Percentiles rank a stretch among this genome's conserved stretches.
Evolutionary conservation across 169 alveolate species (phyloP).

Genomic region (Eimeria sp.): DNA sequence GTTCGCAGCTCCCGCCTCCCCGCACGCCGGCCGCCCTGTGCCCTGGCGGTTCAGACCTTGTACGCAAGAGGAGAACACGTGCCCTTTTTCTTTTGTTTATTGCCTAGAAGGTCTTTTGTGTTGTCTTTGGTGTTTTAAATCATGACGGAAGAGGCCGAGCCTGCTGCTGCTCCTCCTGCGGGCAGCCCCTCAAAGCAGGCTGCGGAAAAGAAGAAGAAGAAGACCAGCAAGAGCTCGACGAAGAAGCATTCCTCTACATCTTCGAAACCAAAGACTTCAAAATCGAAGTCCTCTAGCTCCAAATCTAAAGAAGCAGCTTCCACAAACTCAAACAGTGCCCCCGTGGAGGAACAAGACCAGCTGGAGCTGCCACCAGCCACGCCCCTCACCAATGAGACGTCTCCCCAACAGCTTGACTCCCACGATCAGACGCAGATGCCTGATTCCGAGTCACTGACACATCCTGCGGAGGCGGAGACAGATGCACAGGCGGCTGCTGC

Average conservation of each 20-base stretch:
- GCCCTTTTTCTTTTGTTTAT: neutral
- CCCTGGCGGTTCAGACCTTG: neutral
- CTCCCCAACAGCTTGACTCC: neutral
- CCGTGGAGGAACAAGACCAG: neutral
- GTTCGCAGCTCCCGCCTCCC: slow-evolving; percentile 3
- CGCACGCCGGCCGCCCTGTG: slow-evolving; percentile 7
- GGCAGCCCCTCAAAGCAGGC: neutral
- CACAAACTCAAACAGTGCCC: neutral
- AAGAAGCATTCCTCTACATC: slow-evolving; percentile 52
- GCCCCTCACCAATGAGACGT: neutral
- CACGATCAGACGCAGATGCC: neutral
- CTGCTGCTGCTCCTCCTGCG: slow-evolving; percentile 12
- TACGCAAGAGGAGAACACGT: neutral
- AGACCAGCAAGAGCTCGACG: neutral
- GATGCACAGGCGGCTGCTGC: neutral
- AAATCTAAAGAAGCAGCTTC: neutral
- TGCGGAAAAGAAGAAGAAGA: slow-evolving; percentile 29
- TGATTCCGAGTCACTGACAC: neutral
- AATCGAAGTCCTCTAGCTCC: slow-evolving; percentile 2
- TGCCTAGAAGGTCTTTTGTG: neutral
- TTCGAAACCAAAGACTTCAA: slow-evolving; percentile 27
- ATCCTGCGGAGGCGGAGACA: neutral
- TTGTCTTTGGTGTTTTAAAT: neutral
- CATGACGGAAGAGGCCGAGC: slow-evolving; percentile 63
- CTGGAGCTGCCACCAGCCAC: neutral